Evolutionary conservation across 192 early-diverging fungal genomes (phyloP), one percentile per base, ranked within the genome.

Genomic region (Cetraspora pellucida): DNA sequence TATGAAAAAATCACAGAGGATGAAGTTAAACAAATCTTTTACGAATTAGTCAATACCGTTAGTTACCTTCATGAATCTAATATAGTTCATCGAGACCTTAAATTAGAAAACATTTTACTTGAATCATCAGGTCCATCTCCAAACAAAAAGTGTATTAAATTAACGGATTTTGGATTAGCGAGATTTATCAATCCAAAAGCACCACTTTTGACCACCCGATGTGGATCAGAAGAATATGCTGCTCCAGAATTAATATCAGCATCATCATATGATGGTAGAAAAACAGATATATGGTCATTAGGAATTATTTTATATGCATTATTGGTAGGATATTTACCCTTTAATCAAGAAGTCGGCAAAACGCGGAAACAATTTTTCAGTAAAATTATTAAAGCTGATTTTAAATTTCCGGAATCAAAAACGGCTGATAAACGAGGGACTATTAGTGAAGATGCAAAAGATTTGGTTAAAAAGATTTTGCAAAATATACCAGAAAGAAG

Each of bases 281-380:
- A 86, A 54, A 89, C 89, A 2, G 95, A 96, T 79, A 82, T 94
- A 25, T 96, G 95, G 95, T 84, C 93, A 7, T 74, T 94, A 2
- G 95, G 93, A 27, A 89, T 91, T 19, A 86, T 95, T 7, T 82
- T 95, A 19, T 95, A 91, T 77, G 88, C 91, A 23, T 77, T 95
- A 58, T 72, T 95, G 17, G 87, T 91, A 4, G 94, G 91, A 4
- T 84, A 86, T 59, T 77, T 96, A 28, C 95, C 95, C 0, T 96
- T 96, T 77, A 86, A 87, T 67, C 90, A 90, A 78, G 87, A 89
- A 45, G 78, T 82, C 5, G 85, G 85, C 74, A 64, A 85, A 86
- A 75, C 77, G 65, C 27, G 81, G 50, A 82, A 80, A 23, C 81
- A 77, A 28, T 83, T 93, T 71, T 86, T 92, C 67, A 87, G 88